Percentiles rank a stretch among this genome's conserved stretches.
Evolutionary conservation across 2,329 filamentous ascomycete species (phyloP).

Genomic region (Thielaviopsis populi): DNA sequence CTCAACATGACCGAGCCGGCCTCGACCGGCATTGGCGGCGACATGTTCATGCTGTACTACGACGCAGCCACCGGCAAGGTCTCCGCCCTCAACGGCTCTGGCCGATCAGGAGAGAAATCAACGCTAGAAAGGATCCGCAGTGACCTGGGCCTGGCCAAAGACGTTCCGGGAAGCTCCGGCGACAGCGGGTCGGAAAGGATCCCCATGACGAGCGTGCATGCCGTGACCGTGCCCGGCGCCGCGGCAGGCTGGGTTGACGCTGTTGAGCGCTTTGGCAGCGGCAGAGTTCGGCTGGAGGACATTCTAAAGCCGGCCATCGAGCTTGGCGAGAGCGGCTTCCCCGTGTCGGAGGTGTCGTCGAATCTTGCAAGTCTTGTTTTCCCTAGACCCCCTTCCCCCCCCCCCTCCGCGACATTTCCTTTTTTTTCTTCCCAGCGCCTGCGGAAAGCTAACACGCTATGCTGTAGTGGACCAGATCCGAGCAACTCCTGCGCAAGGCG

Average conservation of each 20-base stretch:
- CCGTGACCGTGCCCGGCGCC: conserved; percentile 78
- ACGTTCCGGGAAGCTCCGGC: conserved; percentile 39
- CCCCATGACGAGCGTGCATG: conserved; percentile 60
- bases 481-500: conserved; percentile 48
- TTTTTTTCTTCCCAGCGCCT: background rate
- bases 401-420: background rate
- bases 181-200: conserved; percentile 44
- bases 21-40: conserved; percentile 88
- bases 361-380: conserved; percentile 39
- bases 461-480: conserved; percentile 54
- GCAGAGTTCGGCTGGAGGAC: conserved; percentile 60
- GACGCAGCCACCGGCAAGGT: conserved; percentile 69
- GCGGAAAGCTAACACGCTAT: background rate
- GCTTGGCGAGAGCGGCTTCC: conserved; percentile 76
- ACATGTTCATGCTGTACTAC: conserved; percentile 94
- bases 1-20: conserved; percentile 88
- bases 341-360: conserved; percentile 67
- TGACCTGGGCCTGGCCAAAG: conserved; percentile 50
- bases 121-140: conserved; percentile 56
- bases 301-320: conserved; percentile 72
- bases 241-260: conserved; percentile 89
- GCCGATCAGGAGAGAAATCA: conserved; percentile 56
- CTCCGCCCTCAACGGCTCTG: conserved; percentile 80
- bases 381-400: background rate
- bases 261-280: conserved; percentile 76